These are phyloP conservation scores for Persicaria tinctoria DNA, from an alignment of 148 eudicot species.

Conservation along the genomic window DNA sequence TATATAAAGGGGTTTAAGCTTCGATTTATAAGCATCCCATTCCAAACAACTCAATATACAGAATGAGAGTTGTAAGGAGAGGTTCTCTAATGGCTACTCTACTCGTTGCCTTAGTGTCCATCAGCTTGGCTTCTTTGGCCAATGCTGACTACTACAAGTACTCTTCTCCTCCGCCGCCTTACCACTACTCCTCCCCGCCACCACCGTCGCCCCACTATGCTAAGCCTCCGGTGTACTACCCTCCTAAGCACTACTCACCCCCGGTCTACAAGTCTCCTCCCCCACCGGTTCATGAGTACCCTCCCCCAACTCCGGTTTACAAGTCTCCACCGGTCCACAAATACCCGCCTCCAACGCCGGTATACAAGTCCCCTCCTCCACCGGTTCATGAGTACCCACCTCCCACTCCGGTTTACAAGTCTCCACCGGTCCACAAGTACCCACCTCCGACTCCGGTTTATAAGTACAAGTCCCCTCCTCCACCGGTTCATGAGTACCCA, in stretches of 20 bases:
- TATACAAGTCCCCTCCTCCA: not conserved
- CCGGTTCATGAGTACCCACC: not conserved
- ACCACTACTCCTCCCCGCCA: not conserved
- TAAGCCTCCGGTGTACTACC: not conserved
- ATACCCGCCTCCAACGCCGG: not conserved
- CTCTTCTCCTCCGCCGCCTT: not conserved
- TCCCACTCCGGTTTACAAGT: not conserved
- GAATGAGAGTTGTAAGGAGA: not conserved
- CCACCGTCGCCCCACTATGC: not conserved
- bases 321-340: not conserved
- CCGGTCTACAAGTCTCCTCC: not conserved
- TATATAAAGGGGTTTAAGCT: not conserved
- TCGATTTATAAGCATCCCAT: not conserved
- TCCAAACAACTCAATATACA: not conserved
- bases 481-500: not conserved
- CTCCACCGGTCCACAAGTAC: not conserved
- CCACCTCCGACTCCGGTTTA: not conserved
- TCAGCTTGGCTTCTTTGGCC: conserved; percentile 1
- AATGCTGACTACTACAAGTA: not conserved
- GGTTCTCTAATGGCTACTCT: not conserved
- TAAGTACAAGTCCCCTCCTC: not conserved
- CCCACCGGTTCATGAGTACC: not conserved
- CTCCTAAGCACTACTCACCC: not conserved
- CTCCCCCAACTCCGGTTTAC: not conserved
- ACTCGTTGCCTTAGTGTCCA: not conserved